Evolutionary conservation across 2,329 filamentous ascomycete species (phyloP), one percentile per base, ranked within the genome.

Genomic region (Torrubiellomyces zombiae): DNA sequence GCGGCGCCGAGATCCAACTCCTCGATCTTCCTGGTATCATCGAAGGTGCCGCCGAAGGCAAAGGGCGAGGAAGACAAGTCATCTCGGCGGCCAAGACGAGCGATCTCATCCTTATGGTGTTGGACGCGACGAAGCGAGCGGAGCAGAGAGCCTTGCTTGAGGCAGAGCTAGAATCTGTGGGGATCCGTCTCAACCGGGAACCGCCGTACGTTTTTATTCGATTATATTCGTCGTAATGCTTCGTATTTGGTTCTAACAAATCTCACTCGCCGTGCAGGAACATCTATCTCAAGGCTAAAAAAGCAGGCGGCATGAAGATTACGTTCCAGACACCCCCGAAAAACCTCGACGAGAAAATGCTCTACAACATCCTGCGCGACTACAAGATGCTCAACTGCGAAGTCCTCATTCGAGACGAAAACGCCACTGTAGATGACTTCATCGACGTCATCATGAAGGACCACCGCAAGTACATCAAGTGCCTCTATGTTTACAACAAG

Each of bases 381-480:
- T 98, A 98, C 71, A 94, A 94, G 60, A 83, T 98, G 40, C 69
- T 98, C 31, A 98, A 98, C 59, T 89, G 79, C 54, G 89, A 98
- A 51, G 85, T 98, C 1, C 68, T 98, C 13, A 72, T 98, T 10
- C 78, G 89, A 40, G 89, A 98, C 47, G 89, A 98, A 45, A 74
- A 91, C 47, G 82, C 78, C 20, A 95, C 89, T 1, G 83, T 98
- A 18, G 89, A 98, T 56, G 86, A 98, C 53, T 79, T 98, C 51
- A 98, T 98, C 56, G 89, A 98, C 51, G 83, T 94, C 32, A 94
- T 98, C 54, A 95, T 95, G 86, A 92, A 89, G 53, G 82, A 94
- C 47, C 89, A 98, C 60, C 66, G 89, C 45, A 98, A 92, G 53
- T 98, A 98, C 61, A 94, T 98, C 60, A 71, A 63, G 48, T 75